phyloP scores from a whole-genome alignment of 441 rosid species.

The Brassica balearica region DNA sequence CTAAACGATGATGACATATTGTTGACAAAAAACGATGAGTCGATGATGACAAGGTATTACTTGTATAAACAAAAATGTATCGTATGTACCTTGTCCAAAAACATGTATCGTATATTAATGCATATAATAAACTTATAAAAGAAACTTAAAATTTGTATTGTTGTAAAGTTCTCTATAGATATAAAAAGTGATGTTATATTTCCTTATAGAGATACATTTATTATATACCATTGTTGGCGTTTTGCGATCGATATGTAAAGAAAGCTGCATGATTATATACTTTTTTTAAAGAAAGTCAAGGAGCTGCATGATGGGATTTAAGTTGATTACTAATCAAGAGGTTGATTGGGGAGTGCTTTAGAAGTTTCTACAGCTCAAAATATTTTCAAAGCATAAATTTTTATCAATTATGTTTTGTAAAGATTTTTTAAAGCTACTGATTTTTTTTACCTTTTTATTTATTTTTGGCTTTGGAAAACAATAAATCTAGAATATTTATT shows the following conservation, averaged over 20 bases:
- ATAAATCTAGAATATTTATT: too few relatives aligned
- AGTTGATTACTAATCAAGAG: too few relatives aligned
- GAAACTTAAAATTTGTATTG: background rate
- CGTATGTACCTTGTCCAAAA: background rate
- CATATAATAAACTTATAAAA: conserved; percentile 1
- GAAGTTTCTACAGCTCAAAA: too few relatives aligned
- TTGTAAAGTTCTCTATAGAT: background rate
- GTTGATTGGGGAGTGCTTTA: too few relatives aligned
- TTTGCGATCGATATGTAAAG: background rate
- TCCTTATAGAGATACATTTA: conserved; percentile 5
- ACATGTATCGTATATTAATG: background rate
- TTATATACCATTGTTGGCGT: background rate
- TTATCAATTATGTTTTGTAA: too few relatives aligned
- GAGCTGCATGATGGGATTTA: too few relatives aligned
- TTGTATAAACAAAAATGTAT: conserved; percentile 2
- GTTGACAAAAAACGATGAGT: background rate
- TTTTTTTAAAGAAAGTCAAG: too few relatives aligned
- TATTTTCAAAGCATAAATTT: too few relatives aligned
- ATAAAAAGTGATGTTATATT: conserved; percentile 9
- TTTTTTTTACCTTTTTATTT: too few relatives aligned
- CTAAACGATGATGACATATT: background rate
- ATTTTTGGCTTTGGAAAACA: too few relatives aligned
- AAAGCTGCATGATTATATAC: conserved; percentile 3
- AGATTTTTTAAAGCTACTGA: too few relatives aligned
- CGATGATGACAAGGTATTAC: background rate